Percentiles rank a stretch among this genome's conserved stretches.
Conservation (phyloP, 129 eudicot species). For the Flaveria trinervia region DNA sequence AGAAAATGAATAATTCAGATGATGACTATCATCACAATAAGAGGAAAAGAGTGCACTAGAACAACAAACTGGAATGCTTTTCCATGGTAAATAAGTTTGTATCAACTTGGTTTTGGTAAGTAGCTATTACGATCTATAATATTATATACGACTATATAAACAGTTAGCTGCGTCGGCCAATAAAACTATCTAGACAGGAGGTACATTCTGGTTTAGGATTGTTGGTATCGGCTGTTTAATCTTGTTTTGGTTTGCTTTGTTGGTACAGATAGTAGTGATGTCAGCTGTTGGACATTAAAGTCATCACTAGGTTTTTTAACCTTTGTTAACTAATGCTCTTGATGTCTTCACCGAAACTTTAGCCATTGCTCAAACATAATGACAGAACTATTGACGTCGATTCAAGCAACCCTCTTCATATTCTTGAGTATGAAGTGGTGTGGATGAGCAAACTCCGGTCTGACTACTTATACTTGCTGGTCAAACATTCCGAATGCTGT, state of each 20-base stretch:
- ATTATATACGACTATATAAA: slow-evolving; percentile 24
- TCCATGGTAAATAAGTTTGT: slow-evolving; percentile 66
- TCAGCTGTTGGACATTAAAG: slow-evolving; percentile 51
- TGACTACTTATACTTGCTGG: slow-evolving; percentile 46
- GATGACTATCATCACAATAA: slow-evolving; percentile 50
- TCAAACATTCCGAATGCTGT: slow-evolving; percentile 38
- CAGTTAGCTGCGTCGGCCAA: slow-evolving; percentile 26
- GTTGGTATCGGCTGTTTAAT: slow-evolving; percentile 46
- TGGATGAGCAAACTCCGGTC: slow-evolving; percentile 24
- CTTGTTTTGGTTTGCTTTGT: slow-evolving; percentile 53
- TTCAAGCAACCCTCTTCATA: slow-evolving; percentile 41
- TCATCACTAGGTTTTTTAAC: slow-evolving; percentile 49
- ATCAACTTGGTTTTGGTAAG: slow-evolving; percentile 44
- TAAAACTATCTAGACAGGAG: slow-evolving; percentile 20
- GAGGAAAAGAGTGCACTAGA: slow-evolving; percentile 53
- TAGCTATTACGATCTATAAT: slow-evolving; percentile 30
- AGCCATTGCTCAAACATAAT: slow-evolving; percentile 7
- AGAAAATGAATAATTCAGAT: slow-evolving; percentile 30
- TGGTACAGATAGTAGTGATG: slow-evolving; percentile 60
- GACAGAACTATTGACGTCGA: slow-evolving; percentile 33
- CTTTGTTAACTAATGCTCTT: slow-evolving; percentile 60
- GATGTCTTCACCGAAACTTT: slow-evolving; percentile 38
- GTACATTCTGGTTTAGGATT: no score
- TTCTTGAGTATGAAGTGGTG: slow-evolving; percentile 30
- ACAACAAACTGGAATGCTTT: slow-evolving; percentile 37